Conservation (phyloP, 257 asterid genomes). For the Primulina huaijiensis region DNA sequence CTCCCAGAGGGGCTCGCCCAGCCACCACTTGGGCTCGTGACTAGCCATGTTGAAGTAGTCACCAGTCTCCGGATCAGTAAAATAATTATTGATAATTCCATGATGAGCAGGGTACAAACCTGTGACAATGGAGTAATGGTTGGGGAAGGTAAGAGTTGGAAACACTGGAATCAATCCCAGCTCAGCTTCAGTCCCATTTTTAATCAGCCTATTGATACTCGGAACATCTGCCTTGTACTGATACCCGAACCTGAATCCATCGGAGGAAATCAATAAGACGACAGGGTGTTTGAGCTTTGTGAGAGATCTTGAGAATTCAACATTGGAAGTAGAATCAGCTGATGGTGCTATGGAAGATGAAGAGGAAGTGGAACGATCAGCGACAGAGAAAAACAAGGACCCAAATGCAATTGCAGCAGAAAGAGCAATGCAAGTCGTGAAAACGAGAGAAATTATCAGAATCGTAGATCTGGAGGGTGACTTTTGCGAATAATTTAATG, state of each 20-base stretch:
- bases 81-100: constrained; percentile 40
- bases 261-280: constrained; percentile 42
- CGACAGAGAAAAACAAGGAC: constrained; percentile 23
- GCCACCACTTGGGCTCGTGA: constrained; percentile 48
- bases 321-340: background rate
- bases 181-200: constrained; percentile 46
- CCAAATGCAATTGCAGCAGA: constrained; percentile 42
- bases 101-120: constrained; percentile 51
- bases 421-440: constrained; percentile 36
- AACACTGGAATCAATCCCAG: constrained; percentile 45
- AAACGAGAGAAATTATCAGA: constrained; percentile 30
- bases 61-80: constrained; percentile 38
- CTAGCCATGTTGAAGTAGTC: constrained; percentile 34
- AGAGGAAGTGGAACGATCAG: background rate
- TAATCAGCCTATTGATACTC: constrained; percentile 32
- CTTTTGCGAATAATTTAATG: background rate
- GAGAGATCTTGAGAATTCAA: constrained; percentile 27
- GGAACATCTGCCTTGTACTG: constrained; percentile 43
- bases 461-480: constrained; percentile 1
- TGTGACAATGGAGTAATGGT: constrained; percentile 48
- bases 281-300: constrained; percentile 38
- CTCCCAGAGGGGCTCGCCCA: constrained; percentile 52
- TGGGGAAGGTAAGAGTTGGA: constrained; percentile 45
- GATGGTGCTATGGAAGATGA: constrained; percentile 3
- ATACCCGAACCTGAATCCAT: constrained; percentile 49